These are phyloP conservation scores for Fusarium agapanthi DNA, from an alignment of 2,329 filamentous ascomycete species.

Conservation along the genomic window DNA sequence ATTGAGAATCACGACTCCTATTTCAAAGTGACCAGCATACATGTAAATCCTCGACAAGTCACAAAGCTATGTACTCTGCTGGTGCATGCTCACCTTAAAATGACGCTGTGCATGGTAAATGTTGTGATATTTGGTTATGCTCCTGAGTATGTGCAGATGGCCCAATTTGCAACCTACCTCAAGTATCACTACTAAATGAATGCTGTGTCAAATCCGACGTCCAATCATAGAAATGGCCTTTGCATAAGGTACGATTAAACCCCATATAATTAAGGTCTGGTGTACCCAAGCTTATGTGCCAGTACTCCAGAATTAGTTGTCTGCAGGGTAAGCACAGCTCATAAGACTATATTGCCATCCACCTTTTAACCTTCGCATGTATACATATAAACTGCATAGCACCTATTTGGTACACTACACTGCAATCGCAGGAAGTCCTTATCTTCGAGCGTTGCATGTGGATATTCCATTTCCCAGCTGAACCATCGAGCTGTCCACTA, in stretches of 20 bases:
- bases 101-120: not conserved
- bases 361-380: not conserved
- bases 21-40: not conserved
- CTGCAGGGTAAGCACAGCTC: not conserved
- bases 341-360: not conserved
- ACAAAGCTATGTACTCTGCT: not conserved
- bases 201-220: not conserved
- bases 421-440: not conserved
- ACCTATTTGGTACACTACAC: not conserved
- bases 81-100: not conserved
- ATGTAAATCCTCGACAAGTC: not conserved
- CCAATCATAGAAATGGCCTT: not conserved
- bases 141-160: not conserved
- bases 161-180: not conserved
- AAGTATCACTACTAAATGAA: not conserved
- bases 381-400: not conserved
- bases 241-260: not conserved
- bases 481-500: not conserved
- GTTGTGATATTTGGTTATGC: not conserved
- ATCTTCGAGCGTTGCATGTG: not conserved
- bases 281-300: not conserved
- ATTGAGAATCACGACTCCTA: not conserved
- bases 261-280: not conserved
- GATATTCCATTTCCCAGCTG: not conserved
- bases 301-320: not conserved